These are phyloP conservation scores for Phytophthora multivora DNA, from an alignment of 352 stramenopile species.

Conservation along the genomic window DNA sequence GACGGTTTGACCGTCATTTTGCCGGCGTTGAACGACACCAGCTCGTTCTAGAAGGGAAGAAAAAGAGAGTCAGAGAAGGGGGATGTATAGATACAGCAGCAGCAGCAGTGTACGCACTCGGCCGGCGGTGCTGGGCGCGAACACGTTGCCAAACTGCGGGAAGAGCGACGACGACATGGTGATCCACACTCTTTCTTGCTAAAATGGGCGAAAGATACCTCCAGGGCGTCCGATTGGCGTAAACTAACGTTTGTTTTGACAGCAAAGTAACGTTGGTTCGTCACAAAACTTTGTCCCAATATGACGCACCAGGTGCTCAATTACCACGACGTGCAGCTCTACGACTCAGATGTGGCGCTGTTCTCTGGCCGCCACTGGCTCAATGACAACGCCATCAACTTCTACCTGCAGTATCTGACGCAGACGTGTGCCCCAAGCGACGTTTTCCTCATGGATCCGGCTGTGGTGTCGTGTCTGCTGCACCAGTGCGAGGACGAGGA, in stretches of 20 bases:
- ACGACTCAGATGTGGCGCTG: conserved; percentile 78
- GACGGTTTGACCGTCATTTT: conserved; percentile 85
- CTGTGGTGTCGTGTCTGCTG: conserved; percentile 80
- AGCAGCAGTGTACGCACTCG: conserved; percentile 39
- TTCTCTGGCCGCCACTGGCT: conserved; percentile 69
- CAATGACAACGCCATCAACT: conserved; percentile 86
- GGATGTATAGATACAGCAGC: background rate
- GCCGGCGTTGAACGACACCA: conserved; percentile 92
- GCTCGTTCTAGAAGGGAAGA: conserved; percentile 59
- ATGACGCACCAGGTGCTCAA: conserved; percentile 66
- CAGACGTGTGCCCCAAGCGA: conserved; percentile 36
- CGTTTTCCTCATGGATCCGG: conserved; percentile 76
- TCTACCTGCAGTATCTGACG: conserved; percentile 78
- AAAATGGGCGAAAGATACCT: conserved; percentile 18
- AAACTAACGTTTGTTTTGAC: background rate
- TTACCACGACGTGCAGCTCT: conserved; percentile 85
- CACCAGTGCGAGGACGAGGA: conserved; percentile 85
- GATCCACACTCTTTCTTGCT: conserved; percentile 12
- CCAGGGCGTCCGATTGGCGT: conserved; percentile 1
- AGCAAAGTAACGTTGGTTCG: conserved; percentile 12
- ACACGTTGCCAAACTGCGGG: conserved; percentile 83
- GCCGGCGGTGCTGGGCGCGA: conserved; percentile 58
- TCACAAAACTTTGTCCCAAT: background rate
- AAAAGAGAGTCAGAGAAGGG: background rate
- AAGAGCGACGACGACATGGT: conserved; percentile 74